Conservation (phyloP, 176 grass and related monocot genomes). For the Carex littledalei region DNA sequence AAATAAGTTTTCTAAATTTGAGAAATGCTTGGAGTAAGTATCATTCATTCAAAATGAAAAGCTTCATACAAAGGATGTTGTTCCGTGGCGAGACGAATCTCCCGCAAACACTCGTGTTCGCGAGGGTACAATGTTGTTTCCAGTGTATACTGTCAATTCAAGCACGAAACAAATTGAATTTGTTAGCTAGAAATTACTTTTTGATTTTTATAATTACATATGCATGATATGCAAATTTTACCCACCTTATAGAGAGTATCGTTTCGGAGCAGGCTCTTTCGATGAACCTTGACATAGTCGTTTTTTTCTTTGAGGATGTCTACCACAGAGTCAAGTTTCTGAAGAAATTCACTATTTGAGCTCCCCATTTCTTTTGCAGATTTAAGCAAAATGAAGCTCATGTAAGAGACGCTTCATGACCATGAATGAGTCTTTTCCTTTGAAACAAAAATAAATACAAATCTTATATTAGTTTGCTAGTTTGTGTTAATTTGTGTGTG, state of each 20-base stretch:
- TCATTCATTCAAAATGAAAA: neutral
- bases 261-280: slow-evolving; percentile 66
- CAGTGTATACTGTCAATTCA: slow-evolving; percentile 42
- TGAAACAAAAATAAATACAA: no score
- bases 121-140: slow-evolving; percentile 57
- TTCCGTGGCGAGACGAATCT: slow-evolving; percentile 53
- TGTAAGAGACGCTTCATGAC: no score
- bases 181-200: neutral
- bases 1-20: neutral
- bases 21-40: neutral
- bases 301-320: neutral
- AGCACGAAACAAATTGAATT: neutral
- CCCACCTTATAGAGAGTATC: slow-evolving; percentile 42
- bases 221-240: neutral
- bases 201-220: neutral
- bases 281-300: slow-evolving; percentile 18
- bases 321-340: neutral
- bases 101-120: slow-evolving; percentile 55
- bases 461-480: no score
- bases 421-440: no score
- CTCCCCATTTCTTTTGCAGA: neutral
- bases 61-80: slow-evolving; percentile 35
- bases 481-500: no score
- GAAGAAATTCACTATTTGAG: neutral
- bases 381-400: no score